Percentiles rank a stretch among this genome's conserved stretches.
Conservation (phyloP, 2,329 filamentous ascomycete genomes). For the Dothideomycetes sp. region DNA sequence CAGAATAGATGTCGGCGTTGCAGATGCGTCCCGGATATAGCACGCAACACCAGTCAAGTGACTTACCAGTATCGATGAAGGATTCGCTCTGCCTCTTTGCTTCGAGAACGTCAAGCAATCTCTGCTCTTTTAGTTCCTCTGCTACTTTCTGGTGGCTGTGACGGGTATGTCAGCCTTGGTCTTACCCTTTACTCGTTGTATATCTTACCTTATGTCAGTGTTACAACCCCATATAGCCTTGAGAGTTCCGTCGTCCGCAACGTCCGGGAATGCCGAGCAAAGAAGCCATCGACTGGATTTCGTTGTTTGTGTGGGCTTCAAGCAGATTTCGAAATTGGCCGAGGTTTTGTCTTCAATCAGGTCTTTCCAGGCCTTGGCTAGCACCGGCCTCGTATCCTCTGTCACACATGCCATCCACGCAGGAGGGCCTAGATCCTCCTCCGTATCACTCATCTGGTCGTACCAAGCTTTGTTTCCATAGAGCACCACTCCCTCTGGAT, state of each 20-base stretch:
- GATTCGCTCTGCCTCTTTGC: constrained; percentile 23
- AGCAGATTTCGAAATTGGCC: neutral
- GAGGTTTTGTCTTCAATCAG: neutral
- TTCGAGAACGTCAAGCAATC: constrained; percentile 17
- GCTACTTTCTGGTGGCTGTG: constrained; percentile 23
- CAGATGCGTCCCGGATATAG: neutral
- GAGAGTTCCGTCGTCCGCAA: constrained; percentile 7
- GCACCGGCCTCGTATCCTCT: neutral
- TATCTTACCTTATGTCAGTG: constrained; percentile 3
- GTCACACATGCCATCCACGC: neutral
- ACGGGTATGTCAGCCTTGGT: neutral
- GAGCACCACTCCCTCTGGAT: neutral
- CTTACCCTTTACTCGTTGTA: neutral
- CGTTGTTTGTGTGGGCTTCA: neutral
- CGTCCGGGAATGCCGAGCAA: constrained; percentile 16
- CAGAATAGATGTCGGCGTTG: neutral
- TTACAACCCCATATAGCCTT: constrained; percentile 12
- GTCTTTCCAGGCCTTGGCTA: constrained; percentile 1
- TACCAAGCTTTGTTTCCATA: constrained; percentile 11
- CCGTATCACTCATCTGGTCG: neutral
- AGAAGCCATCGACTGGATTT: constrained; percentile 6
- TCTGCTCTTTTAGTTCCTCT: constrained; percentile 18
- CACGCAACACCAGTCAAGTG: neutral
- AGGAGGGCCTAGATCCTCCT: neutral
- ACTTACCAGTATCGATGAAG: constrained; percentile 13